phyloP scores from a whole-genome alignment of 116 monocot genomes.

The Thalassia testudinum region DNA sequence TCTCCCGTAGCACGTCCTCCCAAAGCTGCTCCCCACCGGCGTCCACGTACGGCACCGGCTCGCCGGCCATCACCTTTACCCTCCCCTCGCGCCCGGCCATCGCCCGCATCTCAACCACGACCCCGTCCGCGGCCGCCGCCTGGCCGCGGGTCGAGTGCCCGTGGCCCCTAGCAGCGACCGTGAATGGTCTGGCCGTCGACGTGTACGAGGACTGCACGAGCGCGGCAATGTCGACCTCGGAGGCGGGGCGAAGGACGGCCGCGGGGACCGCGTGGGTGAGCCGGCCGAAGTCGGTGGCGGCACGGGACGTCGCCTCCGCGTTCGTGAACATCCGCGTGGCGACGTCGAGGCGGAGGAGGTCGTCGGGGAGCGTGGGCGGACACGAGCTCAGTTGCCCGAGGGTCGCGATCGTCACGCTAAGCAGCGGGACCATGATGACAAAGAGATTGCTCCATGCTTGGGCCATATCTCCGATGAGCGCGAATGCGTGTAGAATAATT shows the following conservation, averaged over 20 bases:
- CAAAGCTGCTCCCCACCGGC: conserved; percentile 27
- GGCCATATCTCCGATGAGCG: too few relatives aligned
- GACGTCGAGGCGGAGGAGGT: conserved; percentile 11
- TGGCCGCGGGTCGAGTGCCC: conserved; percentile 26
- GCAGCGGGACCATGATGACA: conserved; percentile 7
- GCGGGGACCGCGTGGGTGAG: conserved; percentile 3
- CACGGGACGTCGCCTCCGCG: not conserved
- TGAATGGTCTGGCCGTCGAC: conserved; percentile 1
- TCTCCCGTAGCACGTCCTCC: conserved; percentile 20
- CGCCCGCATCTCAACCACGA: conserved; percentile 22
- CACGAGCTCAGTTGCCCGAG: conserved; percentile 11
- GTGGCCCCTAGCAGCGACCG: conserved; percentile 20
- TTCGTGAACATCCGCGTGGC: conserved; percentile 5
- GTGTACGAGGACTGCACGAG: conserved; percentile 7
- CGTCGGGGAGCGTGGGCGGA: conserved; percentile 9
- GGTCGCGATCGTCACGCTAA: conserved; percentile 14
- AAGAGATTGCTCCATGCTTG: not conserved
- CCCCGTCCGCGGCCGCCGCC: conserved; percentile 16
- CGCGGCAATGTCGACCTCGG: conserved; percentile 8
- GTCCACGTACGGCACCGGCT: conserved; percentile 8
- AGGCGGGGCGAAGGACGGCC: conserved; percentile 7
- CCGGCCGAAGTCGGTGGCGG: conserved; percentile 19
- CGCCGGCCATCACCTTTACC: not conserved
- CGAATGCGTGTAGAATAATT: too few relatives aligned
- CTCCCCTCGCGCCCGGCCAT: not conserved